Conservation (phyloP, 2,329 filamentous ascomycete species). For the Apiospora aurea region DNA sequence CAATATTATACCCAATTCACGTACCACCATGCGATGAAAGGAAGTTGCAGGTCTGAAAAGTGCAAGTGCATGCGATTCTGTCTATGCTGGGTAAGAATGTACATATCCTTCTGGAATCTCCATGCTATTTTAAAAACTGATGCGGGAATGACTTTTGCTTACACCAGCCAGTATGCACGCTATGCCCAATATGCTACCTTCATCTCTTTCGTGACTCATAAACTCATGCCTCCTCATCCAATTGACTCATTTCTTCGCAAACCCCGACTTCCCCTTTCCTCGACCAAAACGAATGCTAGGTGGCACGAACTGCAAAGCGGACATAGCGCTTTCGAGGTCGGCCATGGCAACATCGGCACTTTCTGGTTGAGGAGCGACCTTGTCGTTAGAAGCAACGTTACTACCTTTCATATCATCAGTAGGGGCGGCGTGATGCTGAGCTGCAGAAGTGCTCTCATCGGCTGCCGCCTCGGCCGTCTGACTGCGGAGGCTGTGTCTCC, state of each 20-base stretch:
- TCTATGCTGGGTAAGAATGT: neutral
- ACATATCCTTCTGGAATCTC: no score
- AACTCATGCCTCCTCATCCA: slow-evolving; percentile 29
- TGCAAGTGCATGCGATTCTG: neutral
- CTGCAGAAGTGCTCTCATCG: slow-evolving; percentile 24
- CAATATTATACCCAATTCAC: slow-evolving; percentile 10
- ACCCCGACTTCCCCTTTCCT: slow-evolving; percentile 59
- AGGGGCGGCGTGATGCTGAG: neutral
- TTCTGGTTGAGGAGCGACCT: slow-evolving; percentile 29
- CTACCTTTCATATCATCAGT: neutral
- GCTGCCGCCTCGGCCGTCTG: slow-evolving; percentile 30
- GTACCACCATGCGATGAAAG: neutral
- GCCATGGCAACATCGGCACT: slow-evolving; percentile 63
- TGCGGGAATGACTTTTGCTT: neutral
- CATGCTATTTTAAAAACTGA: neutral
- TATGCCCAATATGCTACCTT: neutral
- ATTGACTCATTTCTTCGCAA: slow-evolving; percentile 53
- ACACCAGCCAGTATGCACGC: neutral
- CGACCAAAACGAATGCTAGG: slow-evolving; percentile 71
- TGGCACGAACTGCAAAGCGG: slow-evolving; percentile 74
- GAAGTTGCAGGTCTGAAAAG: neutral
- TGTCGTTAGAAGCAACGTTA: slow-evolving; percentile 7
- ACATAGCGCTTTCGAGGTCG: slow-evolving; percentile 72
- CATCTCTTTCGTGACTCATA: slow-evolving; percentile 30
- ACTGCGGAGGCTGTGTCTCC: slow-evolving; percentile 34